Conservation (phyloP, 1,139 yeast genomes). For the Kluyveromyces sp. region DNA sequence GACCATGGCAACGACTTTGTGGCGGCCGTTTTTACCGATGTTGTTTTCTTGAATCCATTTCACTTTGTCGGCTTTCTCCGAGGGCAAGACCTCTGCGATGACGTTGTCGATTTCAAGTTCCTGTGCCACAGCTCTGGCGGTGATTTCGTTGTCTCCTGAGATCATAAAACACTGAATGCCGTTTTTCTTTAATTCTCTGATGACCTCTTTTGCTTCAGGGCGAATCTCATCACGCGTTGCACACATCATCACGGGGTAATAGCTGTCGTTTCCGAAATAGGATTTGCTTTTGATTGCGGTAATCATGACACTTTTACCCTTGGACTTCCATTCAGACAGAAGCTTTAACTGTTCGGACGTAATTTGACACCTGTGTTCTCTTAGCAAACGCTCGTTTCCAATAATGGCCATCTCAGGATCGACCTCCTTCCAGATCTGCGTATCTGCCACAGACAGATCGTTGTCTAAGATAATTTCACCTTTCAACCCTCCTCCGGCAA, state of each 20-base stretch:
- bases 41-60: conserved; percentile 43
- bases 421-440: conserved; percentile 30
- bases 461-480: conserved; percentile 37
- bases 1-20: conserved; percentile 48
- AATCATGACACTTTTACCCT: conserved; percentile 57
- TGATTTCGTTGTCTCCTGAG: conserved; percentile 58
- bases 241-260: conserved; percentile 41
- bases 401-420: conserved; percentile 42
- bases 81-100: conserved; percentile 69
- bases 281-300: conserved; percentile 40
- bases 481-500: conserved; percentile 53
- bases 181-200: conserved; percentile 38
- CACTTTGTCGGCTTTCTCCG: conserved; percentile 58
- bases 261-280: conserved; percentile 31
- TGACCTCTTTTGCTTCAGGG: conserved; percentile 50
- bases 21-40: conserved; percentile 16
- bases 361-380: conserved; percentile 34
- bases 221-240: conserved; percentile 64
- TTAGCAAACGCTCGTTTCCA: conserved; percentile 57
- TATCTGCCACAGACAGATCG: conserved; percentile 14
- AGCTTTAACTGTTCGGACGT: conserved; percentile 32
- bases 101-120: conserved; percentile 60
- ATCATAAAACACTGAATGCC: conserved; percentile 57
- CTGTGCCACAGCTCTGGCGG: conserved; percentile 62
- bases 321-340: conserved; percentile 49